Percentiles rank a stretch among this genome's conserved stretches.
Evolutionary conservation across 306 rosid species (phyloP).

Genomic region (Mimosa bimucronata): DNA sequence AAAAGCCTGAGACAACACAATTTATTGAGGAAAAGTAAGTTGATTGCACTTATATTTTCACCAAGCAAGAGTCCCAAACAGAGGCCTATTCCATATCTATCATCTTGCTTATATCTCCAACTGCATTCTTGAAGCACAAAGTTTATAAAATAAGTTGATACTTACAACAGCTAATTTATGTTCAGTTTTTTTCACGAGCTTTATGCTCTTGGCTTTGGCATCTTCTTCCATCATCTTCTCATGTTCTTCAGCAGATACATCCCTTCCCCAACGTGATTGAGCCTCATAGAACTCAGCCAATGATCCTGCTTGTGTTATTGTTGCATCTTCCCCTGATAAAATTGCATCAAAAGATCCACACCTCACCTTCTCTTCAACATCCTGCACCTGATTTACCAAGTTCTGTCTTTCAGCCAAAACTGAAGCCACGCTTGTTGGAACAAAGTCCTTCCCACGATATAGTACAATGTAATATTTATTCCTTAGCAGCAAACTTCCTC

Average conservation of each 20-base stretch:
- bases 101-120: conserved; percentile 17
- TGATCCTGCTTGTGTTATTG: conserved; percentile 71
- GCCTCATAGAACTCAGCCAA: conserved; percentile 86
- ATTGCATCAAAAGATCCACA: conserved; percentile 46
- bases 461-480: conserved; percentile 87
- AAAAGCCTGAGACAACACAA: neutral
- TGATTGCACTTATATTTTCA: conserved; percentile 22
- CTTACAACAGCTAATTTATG: conserved; percentile 76
- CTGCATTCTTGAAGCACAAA: conserved; percentile 23
- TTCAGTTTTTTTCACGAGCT: conserved; percentile 67
- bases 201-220: conserved; percentile 56
- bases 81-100: conserved; percentile 14
- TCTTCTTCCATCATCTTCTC: conserved; percentile 79
- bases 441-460: conserved; percentile 89
- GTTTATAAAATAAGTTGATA: conserved; percentile 39
- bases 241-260: conserved; percentile 72
- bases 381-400: conserved; percentile 70
- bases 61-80: conserved; percentile 27
- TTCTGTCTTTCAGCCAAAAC: conserved; percentile 83
- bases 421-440: conserved; percentile 79
- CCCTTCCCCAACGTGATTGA: conserved; percentile 79
- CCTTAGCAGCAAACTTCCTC: conserved; percentile 88
- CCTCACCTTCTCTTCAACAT: conserved; percentile 72
- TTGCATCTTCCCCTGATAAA: conserved; percentile 37
- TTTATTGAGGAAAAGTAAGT: conserved; percentile 9